Evolutionary conservation across 2,329 filamentous ascomycete species (phyloP).

Genomic region (Dothideomycetes sp.): DNA sequence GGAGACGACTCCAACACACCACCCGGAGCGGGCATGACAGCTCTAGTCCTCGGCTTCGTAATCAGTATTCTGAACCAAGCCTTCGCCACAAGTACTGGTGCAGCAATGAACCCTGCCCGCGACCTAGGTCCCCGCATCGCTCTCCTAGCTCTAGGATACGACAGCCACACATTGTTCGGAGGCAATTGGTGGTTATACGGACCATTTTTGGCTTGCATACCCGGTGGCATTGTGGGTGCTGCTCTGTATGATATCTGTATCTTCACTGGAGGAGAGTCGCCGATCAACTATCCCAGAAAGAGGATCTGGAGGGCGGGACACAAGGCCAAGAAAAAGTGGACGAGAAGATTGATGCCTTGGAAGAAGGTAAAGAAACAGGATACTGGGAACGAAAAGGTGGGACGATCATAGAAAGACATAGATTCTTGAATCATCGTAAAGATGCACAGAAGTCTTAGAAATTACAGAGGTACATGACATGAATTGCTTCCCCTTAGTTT

Average conservation of each 20-base stretch:
- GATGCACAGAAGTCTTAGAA: too few relatives aligned
- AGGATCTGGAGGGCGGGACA: conserved; percentile 11
- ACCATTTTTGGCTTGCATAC: conserved; percentile 32
- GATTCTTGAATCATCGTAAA: too few relatives aligned
- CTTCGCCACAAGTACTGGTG: conserved; percentile 41
- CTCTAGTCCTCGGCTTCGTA: conserved; percentile 40
- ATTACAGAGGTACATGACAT: too few relatives aligned
- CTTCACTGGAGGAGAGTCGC: conserved; percentile 41
- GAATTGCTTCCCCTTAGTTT: too few relatives aligned
- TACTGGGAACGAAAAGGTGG: too few relatives aligned
- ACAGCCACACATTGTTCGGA: conserved; percentile 25
- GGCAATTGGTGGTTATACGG: conserved; percentile 41
- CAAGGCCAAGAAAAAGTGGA: conserved; percentile 13
- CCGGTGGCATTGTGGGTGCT: conserved; percentile 36
- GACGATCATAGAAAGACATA: too few relatives aligned
- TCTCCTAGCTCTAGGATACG: conserved; percentile 37
- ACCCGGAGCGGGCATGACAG: conserved; percentile 42
- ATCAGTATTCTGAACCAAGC: conserved; percentile 30
- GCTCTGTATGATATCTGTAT: conserved; percentile 43
- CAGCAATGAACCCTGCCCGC: conserved; percentile 40
- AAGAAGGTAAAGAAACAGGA: not conserved
- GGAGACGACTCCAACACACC: conserved; percentile 26
- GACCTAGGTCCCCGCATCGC: conserved; percentile 44
- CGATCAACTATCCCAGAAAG: conserved; percentile 41
- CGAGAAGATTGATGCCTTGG: not conserved